Evolutionary conservation across 441 rosid species (phyloP), one percentile per base, ranked within the genome.

Genomic region (Erodium chrysanthum): DNA sequence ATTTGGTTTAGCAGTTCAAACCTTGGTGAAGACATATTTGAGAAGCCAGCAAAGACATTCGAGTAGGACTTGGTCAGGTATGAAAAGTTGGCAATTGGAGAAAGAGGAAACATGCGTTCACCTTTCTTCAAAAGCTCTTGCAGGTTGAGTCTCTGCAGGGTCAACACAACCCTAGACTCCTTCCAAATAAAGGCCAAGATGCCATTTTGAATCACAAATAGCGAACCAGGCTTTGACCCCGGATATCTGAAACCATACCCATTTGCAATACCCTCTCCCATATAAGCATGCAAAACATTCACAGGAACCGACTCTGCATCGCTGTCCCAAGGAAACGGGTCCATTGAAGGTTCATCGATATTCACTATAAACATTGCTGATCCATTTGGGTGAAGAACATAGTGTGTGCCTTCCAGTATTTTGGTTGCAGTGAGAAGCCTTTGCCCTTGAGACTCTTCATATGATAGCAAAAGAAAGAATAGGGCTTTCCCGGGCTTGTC

Each of bases 241-340:
- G 96, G 94, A 83, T 89, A 91, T 22, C 97, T 77, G 74, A 91
- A 91, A 64, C 96, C 97, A 75, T 91, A 91, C 31, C 96, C 94
- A 56, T 88, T 84, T 7, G 96, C 91, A 63, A 87, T 88, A 52
- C 92, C 95, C 73, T 84, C 87, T 60, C 96, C 92, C 17, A 48
- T 27, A 63, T 79, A 90, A 69, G 88, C 84, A 60, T 85, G 71
- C 63, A 75, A 76, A 17, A 81, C 74, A 70, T 6, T 73, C 33
- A 84, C 81, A 23, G 84, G 84, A 66, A 65, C 66, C 18, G 84
- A 80, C 64, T 81, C 81, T 66, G 82, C 87, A 77, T 85, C 87
- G 72, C 60, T 72, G 65, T 82, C 85, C 85, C 86, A 82, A 37
- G 95, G 95, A 79, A 90, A 90, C 3, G 67, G 72, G 65, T 88